A percentile compares a stretch with the other conserved stretches of the same genome.
phyloP scores from a whole-genome alignment of 345 rosid species.

The Eutrema heterophyllum region DNA sequence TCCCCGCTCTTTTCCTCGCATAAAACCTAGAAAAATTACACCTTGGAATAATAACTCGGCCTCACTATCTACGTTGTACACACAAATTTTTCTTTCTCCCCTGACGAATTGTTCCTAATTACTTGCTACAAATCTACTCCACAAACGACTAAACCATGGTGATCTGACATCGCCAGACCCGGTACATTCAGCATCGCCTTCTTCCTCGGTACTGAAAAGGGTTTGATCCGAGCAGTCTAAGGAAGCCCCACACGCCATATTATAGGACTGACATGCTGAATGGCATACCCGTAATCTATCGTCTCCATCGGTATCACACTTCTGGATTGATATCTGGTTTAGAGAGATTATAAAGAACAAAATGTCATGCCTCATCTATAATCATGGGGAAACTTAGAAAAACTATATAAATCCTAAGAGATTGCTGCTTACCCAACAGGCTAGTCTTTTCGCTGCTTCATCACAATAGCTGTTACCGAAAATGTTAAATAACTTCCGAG shows the following conservation, averaged over 20 bases:
- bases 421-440: conserved; percentile 78
- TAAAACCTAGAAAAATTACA: conserved; percentile 29
- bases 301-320: conserved; percentile 90
- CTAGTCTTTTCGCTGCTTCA: conserved; percentile 83
- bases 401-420: background rate
- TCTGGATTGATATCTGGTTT: conserved; percentile 91
- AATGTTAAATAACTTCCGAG: conserved; percentile 73
- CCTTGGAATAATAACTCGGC: conserved; percentile 13
- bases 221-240: conserved; percentile 96
- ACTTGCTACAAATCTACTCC: conserved; percentile 34
- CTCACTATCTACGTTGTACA: conserved; percentile 31
- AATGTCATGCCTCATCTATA: background rate
- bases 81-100: conserved; percentile 1
- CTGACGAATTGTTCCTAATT: conserved; percentile 13
- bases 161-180: conserved; percentile 61
- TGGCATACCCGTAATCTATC: conserved; percentile 90
- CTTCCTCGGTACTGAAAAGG: conserved; percentile 80
- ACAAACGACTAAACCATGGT: conserved; percentile 48
- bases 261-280: conserved; percentile 92
- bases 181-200: conserved; percentile 78
- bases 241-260: conserved; percentile 91
- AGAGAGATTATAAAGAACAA: conserved; percentile 6
- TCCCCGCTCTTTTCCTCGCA: background rate
- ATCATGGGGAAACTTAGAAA: background rate
- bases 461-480: conserved; percentile 80